Evolutionary conservation across 192 early-diverging fungal species (phyloP).

Genomic region (Linnemannia exigua): DNA sequence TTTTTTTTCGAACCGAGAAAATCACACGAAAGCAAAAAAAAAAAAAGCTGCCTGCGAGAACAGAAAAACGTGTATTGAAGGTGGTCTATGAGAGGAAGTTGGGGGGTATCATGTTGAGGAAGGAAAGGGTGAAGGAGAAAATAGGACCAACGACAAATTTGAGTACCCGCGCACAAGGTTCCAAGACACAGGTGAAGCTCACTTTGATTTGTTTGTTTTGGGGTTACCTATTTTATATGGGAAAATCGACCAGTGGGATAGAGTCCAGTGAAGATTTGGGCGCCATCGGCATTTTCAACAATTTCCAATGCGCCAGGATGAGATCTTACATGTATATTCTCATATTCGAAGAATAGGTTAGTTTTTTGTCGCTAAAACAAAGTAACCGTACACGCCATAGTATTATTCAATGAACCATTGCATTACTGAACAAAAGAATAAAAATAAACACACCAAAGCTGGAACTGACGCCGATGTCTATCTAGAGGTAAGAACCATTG

Average conservation of each 20-base stretch:
- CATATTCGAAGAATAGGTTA: no score
- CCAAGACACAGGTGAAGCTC: no score
- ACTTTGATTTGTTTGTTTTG: not conserved
- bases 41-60: not conserved
- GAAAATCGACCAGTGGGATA: conserved; percentile 35
- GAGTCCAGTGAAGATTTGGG: conserved; percentile 57
- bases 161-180: no score
- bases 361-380: no score
- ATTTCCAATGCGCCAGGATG: conserved; percentile 77
- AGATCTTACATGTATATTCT: no score
- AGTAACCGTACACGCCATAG: not conserved
- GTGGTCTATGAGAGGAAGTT: not conserved
- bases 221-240: not conserved
- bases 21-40: not conserved
- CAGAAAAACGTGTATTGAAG: not conserved
- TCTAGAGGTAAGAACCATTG: conserved; percentile 65
- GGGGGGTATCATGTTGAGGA: not conserved
- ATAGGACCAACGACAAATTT: no score
- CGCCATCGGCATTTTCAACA: conserved; percentile 59
- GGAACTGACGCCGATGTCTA: conserved; percentile 80
- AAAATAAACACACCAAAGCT: conserved; percentile 58
- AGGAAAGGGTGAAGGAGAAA: not conserved
- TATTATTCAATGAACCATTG: no score
- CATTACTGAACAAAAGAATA: no score
- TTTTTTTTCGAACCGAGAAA: no score